Percentiles rank a stretch among this genome's conserved stretches.
Evolutionary conservation across 176 grass and related monocot species (phyloP).

Genomic region (Ananas comosus): DNA sequence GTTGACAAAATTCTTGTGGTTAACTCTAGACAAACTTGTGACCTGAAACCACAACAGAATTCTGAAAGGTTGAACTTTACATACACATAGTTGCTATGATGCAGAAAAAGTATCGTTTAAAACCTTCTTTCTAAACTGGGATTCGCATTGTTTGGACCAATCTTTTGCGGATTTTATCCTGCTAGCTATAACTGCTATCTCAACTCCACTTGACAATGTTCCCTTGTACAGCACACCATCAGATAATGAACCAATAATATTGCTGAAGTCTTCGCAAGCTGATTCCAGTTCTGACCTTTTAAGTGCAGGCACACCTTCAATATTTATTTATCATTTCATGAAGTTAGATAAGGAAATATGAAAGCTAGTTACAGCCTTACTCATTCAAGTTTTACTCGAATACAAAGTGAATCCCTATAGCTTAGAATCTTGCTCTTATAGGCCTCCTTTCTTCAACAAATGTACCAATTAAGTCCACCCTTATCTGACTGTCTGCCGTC

Average conservation of each 20-base stretch:
- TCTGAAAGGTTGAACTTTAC: too few species aligned
- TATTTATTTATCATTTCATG: too few species aligned
- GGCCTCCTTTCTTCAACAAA: too few species aligned
- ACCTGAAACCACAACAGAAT: constrained; percentile 42
- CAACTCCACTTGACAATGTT: constrained; percentile 66
- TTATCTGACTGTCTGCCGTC: too few species aligned
- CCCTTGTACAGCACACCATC: constrained; percentile 74
- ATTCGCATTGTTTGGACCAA: constrained; percentile 38
- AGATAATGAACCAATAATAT: constrained; percentile 51
- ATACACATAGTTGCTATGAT: background rate
- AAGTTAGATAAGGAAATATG: background rate
- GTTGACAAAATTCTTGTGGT: constrained; percentile 92
- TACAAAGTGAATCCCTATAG: too few species aligned
- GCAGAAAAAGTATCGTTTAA: background rate
- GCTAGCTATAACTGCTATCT: constrained; percentile 79
- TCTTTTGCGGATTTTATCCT: constrained; percentile 19
- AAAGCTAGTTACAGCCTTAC: too few species aligned
- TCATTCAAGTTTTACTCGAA: too few species aligned
- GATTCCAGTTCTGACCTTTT: constrained; percentile 53
- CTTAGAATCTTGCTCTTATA: too few species aligned
- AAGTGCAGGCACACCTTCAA: constrained; percentile 47
- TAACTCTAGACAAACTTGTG: constrained; percentile 53
- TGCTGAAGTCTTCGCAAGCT: constrained; percentile 85
- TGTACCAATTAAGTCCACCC: too few species aligned
- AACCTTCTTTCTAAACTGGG: constrained; percentile 63